Evolutionary conservation across 768 basidiomycete genomes (phyloP), one percentile per base, ranked within the genome.

Genomic region (Macrolepiota albuminosa): DNA sequence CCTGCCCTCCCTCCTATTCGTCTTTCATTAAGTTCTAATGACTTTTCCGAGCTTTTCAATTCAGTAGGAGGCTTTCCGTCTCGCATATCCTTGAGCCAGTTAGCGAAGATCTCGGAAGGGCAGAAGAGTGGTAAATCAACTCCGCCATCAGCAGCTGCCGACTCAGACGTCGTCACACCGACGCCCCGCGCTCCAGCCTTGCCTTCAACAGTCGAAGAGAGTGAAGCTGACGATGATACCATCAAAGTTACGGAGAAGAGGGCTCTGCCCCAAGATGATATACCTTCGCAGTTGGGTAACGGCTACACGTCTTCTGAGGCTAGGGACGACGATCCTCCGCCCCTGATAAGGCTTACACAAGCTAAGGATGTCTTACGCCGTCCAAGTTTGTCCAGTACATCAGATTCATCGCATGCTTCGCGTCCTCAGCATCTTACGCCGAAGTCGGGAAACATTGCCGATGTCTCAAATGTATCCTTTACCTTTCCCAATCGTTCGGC

Each of bases 1-100:
- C 93, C 94, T 42, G 90, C 92, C 3, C 77, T 95, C 33, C 93
- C 93, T 3, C 92, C 92, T 0, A 94, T 96, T 67, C 85, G 91
- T n/a, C 89, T 96, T 71, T 95, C 94, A 16, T 81, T 96, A 75
- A 89, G 85, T 60, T 82, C 86, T 49, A 77, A 84, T 0, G 94
- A 96, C 70, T 95, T 98, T 67, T 84, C 86, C 0, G 88, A 89
- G 60, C 72, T 91, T 18, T 79, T 91, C 54, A 83, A 73, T 64
- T 82, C 83, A 36, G 82, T 85, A 6, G 82, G 81, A 40, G 82
- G 81, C 21, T 68, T 77, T 29, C 76, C 78, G 16, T 73, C 82
- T 10, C 68, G 81, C 58, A 77, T 79, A 65, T 75, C 78, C 18
- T 67, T 84, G 51, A 78, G 81, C 43, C 74, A 76, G 49, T 71